Conservation (phyloP, 108 stramenopile genomes). For the Schizochytrium sp. region DNA sequence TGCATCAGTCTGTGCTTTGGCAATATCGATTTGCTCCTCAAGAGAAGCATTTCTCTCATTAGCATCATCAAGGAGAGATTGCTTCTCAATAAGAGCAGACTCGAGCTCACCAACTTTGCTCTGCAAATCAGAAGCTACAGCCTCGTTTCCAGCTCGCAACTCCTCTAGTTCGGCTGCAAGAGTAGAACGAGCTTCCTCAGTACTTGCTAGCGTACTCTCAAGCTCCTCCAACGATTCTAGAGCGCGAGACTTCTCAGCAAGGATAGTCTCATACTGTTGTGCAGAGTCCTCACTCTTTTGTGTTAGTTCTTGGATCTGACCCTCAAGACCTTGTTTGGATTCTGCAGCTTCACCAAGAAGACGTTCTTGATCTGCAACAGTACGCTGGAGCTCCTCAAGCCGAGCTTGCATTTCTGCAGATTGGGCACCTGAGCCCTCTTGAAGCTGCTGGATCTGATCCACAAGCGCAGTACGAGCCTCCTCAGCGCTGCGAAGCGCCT, state of each 20-base stretch:
- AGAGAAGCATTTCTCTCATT: not conserved
- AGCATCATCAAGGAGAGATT: not conserved
- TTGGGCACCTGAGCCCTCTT: not conserved
- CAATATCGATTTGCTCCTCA: not conserved
- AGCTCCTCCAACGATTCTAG: not conserved
- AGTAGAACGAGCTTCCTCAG: conserved; percentile 15
- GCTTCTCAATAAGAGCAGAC: not conserved
- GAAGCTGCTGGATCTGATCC: not conserved
- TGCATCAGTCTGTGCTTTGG: not conserved
- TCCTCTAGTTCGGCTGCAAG: not conserved
- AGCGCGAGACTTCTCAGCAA: not conserved
- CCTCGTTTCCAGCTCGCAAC: not conserved
- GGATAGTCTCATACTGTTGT: not conserved
- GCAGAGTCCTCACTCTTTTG: not conserved
- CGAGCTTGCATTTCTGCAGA: not conserved
- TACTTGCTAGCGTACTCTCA: not conserved
- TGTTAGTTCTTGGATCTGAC: not conserved
- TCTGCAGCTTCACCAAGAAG: not conserved
- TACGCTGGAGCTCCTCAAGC: not conserved
- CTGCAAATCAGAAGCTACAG: not conserved
- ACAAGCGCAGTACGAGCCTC: not conserved
- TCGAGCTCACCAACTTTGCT: not conserved
- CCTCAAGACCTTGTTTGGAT: not conserved
- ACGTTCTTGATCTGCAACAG: not conserved
- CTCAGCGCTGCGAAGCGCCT: not conserved